These are phyloP conservation scores for Aegilops sharonensis DNA, from an alignment of 176 grass and related monocot genomes.

Conservation along the genomic window DNA sequence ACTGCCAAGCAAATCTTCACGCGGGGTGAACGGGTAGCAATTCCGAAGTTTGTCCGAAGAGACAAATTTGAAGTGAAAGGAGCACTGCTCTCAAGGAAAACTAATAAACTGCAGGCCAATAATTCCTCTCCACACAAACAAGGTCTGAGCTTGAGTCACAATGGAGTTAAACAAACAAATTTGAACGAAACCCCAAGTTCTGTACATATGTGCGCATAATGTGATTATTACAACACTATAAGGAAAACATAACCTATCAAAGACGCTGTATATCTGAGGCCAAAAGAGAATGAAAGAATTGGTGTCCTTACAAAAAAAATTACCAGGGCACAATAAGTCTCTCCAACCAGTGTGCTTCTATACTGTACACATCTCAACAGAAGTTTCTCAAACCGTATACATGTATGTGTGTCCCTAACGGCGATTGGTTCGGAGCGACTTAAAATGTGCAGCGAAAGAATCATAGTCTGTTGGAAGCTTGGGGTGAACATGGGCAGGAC, in stretches of 20 bases:
- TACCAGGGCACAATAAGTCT: neutral
- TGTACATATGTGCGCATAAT: constrained; percentile 5
- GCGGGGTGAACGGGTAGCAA: no score
- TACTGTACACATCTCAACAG: constrained; percentile 44
- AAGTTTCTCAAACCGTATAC: neutral
- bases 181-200: neutral
- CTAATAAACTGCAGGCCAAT: neutral
- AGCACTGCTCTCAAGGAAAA: neutral
- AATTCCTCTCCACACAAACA: neutral
- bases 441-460: constrained; percentile 84
- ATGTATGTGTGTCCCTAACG: constrained; percentile 33
- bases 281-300: constrained; percentile 46
- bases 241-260: neutral
- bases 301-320: constrained; percentile 21
- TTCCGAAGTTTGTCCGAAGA: no score
- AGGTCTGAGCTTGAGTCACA: neutral
- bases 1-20: no score
- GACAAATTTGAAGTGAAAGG: no score
- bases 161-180: neutral
- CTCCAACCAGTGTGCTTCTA: constrained; percentile 29
- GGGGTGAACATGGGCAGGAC: constrained; percentile 56
- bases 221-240: constrained; percentile 25
- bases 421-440: constrained; percentile 67
- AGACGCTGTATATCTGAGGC: neutral
- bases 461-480: constrained; percentile 87